A percentile compares a stretch with the other conserved stretches of the same genome.
These are phyloP conservation scores for Calonectria leucothoes DNA, from an alignment of 2,329 filamentous ascomycete genomes.

Conservation along the genomic window DNA sequence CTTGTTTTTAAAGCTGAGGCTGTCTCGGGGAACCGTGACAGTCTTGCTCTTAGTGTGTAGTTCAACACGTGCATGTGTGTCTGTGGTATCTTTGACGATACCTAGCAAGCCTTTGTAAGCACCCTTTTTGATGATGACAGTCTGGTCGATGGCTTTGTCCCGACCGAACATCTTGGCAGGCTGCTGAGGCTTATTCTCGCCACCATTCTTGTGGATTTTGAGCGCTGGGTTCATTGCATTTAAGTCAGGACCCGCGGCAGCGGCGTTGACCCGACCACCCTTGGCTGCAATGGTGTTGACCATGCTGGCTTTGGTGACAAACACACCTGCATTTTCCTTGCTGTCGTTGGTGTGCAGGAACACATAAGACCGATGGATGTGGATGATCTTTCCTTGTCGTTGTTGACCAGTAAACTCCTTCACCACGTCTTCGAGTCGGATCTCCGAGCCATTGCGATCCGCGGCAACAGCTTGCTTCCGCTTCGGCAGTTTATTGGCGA, in stretches of 20 bases:
- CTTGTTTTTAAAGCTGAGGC: slow-evolving; percentile 87
- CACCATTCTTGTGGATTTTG: slow-evolving; percentile 73
- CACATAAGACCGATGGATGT: slow-evolving; percentile 92
- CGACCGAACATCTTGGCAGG: slow-evolving; percentile 83
- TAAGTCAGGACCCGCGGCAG: slow-evolving; percentile 78
- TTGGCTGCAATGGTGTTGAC: slow-evolving; percentile 95
- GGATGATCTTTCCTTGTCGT: slow-evolving; percentile 88
- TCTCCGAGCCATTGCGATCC: slow-evolving; percentile 93
- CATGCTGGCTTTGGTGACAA: slow-evolving; percentile 86
- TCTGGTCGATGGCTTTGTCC: slow-evolving; percentile 90
- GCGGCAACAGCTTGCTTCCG: slow-evolving; percentile 89
- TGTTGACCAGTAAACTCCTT: slow-evolving; percentile 90
- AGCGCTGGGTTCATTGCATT: slow-evolving; percentile 93
- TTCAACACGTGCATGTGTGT: slow-evolving; percentile 87
- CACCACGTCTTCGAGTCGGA: slow-evolving; percentile 90
- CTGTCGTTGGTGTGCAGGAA: slow-evolving; percentile 88
- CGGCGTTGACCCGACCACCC: slow-evolving; percentile 79
- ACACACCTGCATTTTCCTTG: slow-evolving; percentile 89
- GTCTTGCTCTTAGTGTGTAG: slow-evolving; percentile 95
- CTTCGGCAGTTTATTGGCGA: slow-evolving; percentile 87
- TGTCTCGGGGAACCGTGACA: slow-evolving; percentile 83
- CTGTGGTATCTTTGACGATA: slow-evolving; percentile 95
- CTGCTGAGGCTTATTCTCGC: slow-evolving; percentile 60
- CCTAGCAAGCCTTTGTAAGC: slow-evolving; percentile 93
- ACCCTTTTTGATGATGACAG: slow-evolving; percentile 87